phyloP scores from a whole-genome alignment of 192 early-diverging fungal species.

The Coemansia aciculifera region DNA sequence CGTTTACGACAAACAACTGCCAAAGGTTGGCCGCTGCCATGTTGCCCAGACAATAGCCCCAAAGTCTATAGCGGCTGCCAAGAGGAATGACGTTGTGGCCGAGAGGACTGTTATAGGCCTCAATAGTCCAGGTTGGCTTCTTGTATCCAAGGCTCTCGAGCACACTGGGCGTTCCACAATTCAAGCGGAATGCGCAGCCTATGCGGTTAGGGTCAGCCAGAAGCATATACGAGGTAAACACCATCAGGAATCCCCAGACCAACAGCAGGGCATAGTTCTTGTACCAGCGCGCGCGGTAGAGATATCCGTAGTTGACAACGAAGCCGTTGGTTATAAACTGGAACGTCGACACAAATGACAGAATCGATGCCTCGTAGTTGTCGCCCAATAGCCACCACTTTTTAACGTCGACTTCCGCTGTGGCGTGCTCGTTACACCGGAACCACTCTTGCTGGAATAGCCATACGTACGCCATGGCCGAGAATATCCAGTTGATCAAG shows the following conservation, averaged over 20 bases:
- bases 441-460: constrained; percentile 64
- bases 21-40: constrained; percentile 39
- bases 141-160: constrained; percentile 20
- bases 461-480: constrained; percentile 51
- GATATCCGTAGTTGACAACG: constrained; percentile 67
- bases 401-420: constrained; percentile 57
- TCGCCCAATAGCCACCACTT: constrained; percentile 78
- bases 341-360: constrained; percentile 61
- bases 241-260: constrained; percentile 57
- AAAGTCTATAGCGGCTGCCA: constrained; percentile 58
- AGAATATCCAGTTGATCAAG: constrained; percentile 67
- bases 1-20: constrained; percentile 55
- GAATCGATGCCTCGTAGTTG: constrained; percentile 67
- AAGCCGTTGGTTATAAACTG: constrained; percentile 70
- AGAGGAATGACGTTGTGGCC: constrained; percentile 60
- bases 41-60: constrained; percentile 53
- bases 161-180: constrained; percentile 59
- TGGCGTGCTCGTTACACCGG: constrained; percentile 70
- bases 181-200: constrained; percentile 63
- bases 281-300: constrained; percentile 63
- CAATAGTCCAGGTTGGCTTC: constrained; percentile 32
- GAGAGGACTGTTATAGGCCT: constrained; percentile 55
- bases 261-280: constrained; percentile 60
- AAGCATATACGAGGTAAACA: constrained; percentile 54
- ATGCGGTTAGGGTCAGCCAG: constrained; percentile 63